A percentile compares a stretch with the other conserved stretches of the same genome.
These are phyloP conservation scores for Apophysomyces sp. DNA, from an alignment of 371 early-diverging fungal species.

Conservation along the genomic window DNA sequence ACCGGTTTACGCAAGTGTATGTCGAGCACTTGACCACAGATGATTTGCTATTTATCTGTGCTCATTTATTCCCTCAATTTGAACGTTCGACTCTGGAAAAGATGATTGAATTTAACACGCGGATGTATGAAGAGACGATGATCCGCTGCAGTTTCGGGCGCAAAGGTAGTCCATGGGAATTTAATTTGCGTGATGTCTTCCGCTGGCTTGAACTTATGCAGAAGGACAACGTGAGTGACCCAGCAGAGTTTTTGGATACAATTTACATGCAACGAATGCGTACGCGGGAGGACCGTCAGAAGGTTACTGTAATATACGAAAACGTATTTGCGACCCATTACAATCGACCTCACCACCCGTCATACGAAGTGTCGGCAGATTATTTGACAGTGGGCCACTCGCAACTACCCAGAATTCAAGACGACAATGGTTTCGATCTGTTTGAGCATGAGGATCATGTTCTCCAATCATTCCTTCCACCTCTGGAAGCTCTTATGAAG, in stretches of 20 bases:
- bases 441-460: slow-evolving; percentile 57
- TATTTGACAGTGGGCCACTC: slow-evolving; percentile 70
- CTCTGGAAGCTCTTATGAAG: slow-evolving; percentile 80
- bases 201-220: slow-evolving; percentile 90
- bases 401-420: slow-evolving; percentile 47
- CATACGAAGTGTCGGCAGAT: slow-evolving; percentile 41
- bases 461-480: slow-evolving; percentile 65
- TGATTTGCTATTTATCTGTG: slow-evolving; percentile 81
- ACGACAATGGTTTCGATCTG: slow-evolving; percentile 8
- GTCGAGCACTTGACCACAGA: slow-evolving; percentile 78
- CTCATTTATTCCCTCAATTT: slow-evolving; percentile 66
- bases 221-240: slow-evolving; percentile 49
- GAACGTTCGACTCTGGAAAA: slow-evolving; percentile 47
- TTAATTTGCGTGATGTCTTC: slow-evolving; percentile 95
- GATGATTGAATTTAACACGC: slow-evolving; percentile 89
- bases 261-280: slow-evolving; percentile 92
- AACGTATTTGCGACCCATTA: slow-evolving; percentile 61
- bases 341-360: slow-evolving; percentile 37
- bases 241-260: slow-evolving; percentile 75
- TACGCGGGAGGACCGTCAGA: slow-evolving; percentile 72
- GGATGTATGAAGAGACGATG: slow-evolving; percentile 86
- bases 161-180: slow-evolving; percentile 97
- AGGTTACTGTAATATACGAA: slow-evolving; percentile 64
- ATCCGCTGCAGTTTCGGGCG: slow-evolving; percentile 76
- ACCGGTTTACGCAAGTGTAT: slow-evolving; percentile 96